These are phyloP conservation scores for Barnettozyma pratensis DNA, from an alignment of 805 yeast species.

Conservation along the genomic window DNA sequence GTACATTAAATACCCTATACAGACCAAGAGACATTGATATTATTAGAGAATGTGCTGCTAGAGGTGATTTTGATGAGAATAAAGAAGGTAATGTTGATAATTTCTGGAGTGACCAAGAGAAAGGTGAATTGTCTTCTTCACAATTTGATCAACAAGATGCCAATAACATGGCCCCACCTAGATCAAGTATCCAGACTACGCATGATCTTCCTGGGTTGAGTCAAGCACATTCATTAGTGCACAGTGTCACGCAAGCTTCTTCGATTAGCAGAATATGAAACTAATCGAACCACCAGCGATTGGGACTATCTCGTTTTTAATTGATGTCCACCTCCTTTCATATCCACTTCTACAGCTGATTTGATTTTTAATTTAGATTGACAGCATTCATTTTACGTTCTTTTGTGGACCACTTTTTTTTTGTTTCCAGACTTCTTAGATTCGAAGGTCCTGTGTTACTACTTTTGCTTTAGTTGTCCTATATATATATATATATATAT, in stretches of 20 bases:
- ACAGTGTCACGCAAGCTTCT: constrained; percentile 9
- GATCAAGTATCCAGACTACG: constrained; percentile 7
- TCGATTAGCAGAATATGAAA: not conserved
- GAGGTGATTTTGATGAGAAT: constrained; percentile 45
- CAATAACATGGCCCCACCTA: not conserved
- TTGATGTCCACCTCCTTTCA: too few species aligned
- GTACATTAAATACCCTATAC: constrained; percentile 47
- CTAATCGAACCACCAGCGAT: too few species aligned
- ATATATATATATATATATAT: too few species aligned
- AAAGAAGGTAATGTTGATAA: constrained; percentile 41
- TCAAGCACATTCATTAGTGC: constrained; percentile 11
- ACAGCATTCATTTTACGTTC: too few species aligned
- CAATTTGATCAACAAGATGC: constrained; percentile 1
- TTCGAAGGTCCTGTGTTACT: too few species aligned
- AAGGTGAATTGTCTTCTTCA: constrained; percentile 8
- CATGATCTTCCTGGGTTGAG: constrained; percentile 13
- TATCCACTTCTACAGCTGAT: too few species aligned
- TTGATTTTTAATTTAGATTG: too few species aligned
- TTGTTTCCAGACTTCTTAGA: too few species aligned
- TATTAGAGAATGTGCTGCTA: constrained; percentile 63
- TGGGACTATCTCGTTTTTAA: too few species aligned
- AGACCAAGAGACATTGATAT: constrained; percentile 68
- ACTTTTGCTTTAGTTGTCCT: too few species aligned
- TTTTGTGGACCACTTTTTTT: too few species aligned
- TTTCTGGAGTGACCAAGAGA: constrained; percentile 28